Evolutionary conservation across 1,284 basidiomycete species (phyloP).

Genomic region (Apiotrichum domesticum): DNA sequence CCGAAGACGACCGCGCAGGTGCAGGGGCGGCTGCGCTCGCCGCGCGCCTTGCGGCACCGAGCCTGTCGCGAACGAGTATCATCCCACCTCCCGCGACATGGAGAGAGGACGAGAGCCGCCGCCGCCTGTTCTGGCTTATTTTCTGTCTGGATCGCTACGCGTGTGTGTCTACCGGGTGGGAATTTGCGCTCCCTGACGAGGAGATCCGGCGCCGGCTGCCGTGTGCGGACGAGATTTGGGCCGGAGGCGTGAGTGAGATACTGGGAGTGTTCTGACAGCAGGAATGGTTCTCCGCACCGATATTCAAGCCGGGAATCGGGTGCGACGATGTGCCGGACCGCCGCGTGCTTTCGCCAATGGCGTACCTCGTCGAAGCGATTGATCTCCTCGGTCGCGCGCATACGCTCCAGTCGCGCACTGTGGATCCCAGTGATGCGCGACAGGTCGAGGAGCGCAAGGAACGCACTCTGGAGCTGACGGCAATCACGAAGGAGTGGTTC

Average conservation of each 20-base stretch:
- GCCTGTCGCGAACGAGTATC: constrained; percentile 39
- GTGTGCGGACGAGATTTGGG: constrained; percentile 41
- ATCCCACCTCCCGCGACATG: constrained; percentile 39
- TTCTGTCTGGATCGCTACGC: constrained; percentile 46
- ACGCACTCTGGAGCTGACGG: constrained; percentile 33
- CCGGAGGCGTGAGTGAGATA: constrained; percentile 24
- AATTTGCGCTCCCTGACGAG: constrained; percentile 43
- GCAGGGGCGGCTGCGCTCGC: not conserved
- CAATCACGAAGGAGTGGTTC: constrained; percentile 39
- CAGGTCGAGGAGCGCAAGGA: constrained; percentile 38
- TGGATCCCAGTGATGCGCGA: constrained; percentile 37
- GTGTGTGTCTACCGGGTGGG: constrained; percentile 45
- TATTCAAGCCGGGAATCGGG: constrained; percentile 37
- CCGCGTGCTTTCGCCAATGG: constrained; percentile 34
- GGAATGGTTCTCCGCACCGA: constrained; percentile 40
- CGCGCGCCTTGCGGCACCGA: constrained; percentile 16
- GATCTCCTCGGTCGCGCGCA: constrained; percentile 44
- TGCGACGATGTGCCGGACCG: constrained; percentile 19
- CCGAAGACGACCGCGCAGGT: constrained; percentile 29
- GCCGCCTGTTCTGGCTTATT: constrained; percentile 46
- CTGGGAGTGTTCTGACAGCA: constrained; percentile 2
- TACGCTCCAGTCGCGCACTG: constrained; percentile 35
- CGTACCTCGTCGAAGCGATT: constrained; percentile 43
- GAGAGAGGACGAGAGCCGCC: constrained; percentile 43
- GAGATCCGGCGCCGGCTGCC: constrained; percentile 43